Base-by-base conservation (phyloP, 495 filamentous ascomycete genomes). In the Neohortaea acidophila region DNA sequence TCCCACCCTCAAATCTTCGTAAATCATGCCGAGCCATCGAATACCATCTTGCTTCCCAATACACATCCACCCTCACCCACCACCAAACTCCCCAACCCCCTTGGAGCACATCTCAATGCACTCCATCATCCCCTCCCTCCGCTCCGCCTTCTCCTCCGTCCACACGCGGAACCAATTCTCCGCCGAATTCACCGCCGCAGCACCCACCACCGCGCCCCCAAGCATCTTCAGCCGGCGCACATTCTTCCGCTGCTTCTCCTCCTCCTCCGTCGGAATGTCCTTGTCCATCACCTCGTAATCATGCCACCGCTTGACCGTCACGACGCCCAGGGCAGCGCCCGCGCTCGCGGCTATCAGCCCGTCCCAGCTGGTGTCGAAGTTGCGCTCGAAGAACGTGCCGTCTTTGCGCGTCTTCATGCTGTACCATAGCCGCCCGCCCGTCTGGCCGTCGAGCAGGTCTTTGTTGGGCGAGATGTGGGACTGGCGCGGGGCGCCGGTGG, bases 141-240 rank as follows among this genome's bases (percentile, higher is more conserved):
- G 33, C 36, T 36, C 46, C 29, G 41, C 41, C 42, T 27, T 41
- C 33, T 49, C 41, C 25, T 49, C 42, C 12, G 36, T 49, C 33
- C 23, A 49, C 1, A 45, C 17, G 12, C 42, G 19, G 28, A 22
- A 44, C 30, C 19, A n/a, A 35, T 49, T 49, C 42, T 49, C 46
- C 4, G 23, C 46, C 20, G 18, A 9, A 41, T 49, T 49, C 18
- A 45, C 27, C 24, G 33, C 33, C n/a, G 34, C 42, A 20, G 46
- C 46, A 1, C 46, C 46, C 4, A 25, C 46, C 12, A 38, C 36
- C 2, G 36, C 41, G 1, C 41, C 46, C 14, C 36, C 46, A 15
- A 38, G 14, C 12, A 23, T 34, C 33, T 49, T 49, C 25, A 41
- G 15, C 25, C n/a, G n/a, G n/a, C n/a, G n/a, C n/a, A n/a, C 10